phyloP scores from a whole-genome alignment of 139 green algal genomes.

The Volvox africanus region DNA sequence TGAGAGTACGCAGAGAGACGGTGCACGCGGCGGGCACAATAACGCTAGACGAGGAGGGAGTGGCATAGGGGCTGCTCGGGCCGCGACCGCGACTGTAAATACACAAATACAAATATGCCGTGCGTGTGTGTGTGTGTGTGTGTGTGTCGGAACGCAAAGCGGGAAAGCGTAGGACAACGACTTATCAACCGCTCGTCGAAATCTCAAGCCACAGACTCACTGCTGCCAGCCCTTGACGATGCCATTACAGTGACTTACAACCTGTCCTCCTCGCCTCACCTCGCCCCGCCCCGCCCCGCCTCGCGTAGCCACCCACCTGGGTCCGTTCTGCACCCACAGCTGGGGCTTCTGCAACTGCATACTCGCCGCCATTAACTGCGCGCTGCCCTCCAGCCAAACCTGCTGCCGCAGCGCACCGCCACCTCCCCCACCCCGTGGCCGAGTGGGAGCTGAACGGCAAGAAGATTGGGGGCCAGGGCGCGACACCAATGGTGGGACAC shows the following conservation, averaged over 20 bases:
- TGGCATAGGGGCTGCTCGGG: no score
- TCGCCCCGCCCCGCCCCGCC: background rate
- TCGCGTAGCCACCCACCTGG: slow-evolving; percentile 9
- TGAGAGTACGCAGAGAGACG: no score
- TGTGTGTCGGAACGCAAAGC: background rate
- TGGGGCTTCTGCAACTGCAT: background rate
- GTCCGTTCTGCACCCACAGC: slow-evolving; percentile 10
- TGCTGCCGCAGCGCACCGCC: slow-evolving; percentile 42
- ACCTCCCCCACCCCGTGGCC: background rate
- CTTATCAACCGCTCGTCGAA: no score
- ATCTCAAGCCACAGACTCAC: no score
- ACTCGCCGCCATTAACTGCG: slow-evolving; percentile 22
- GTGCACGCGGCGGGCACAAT: no score
- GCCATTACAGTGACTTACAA: background rate
- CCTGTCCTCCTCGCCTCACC: background rate
- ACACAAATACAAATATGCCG: no score
- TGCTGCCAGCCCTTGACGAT: no score
- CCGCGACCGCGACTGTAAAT: no score
- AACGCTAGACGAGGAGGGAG: no score
- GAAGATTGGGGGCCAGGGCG: background rate
- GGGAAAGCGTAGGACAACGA: no score
- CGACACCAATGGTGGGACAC: background rate
- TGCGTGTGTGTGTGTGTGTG: background rate
- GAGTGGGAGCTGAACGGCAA: background rate
- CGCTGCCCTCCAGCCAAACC: slow-evolving; percentile 41